A percentile compares a stretch with the other conserved stretches of the same genome.
phyloP scores from a whole-genome alignment of 1,139 yeast genomes.

The Kodamaea arcana region DNA sequence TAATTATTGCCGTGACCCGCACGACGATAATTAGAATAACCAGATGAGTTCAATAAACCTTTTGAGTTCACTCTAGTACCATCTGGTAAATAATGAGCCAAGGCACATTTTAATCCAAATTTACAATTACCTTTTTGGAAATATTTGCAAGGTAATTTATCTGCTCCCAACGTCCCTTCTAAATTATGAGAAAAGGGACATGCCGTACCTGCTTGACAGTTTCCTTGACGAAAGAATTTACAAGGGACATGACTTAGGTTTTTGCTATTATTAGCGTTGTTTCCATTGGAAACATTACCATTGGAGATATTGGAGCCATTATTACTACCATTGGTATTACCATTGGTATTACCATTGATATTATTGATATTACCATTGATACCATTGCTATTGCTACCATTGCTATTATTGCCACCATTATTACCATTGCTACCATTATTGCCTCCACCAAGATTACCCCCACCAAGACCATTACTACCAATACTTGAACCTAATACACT shows the following conservation, averaged over 20 bases:
- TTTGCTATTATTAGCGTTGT: constrained; percentile 17
- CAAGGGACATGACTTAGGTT: constrained; percentile 91
- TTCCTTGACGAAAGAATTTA: constrained; percentile 84
- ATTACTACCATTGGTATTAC: neutral
- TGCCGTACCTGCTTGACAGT: constrained; percentile 87
- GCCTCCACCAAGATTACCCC: neutral
- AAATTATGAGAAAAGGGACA: constrained; percentile 89
- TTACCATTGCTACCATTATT: neutral
- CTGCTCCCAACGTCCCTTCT: constrained; percentile 53
- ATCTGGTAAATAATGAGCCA: constrained; percentile 85
- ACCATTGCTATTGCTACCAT: constrained; percentile 17
- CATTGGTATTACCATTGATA: neutral
- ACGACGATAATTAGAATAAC: constrained; percentile 2
- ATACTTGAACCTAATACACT: too few relatives aligned
- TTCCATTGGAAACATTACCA: neutral
- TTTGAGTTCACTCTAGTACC: constrained; percentile 75
- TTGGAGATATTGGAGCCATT: neutral
- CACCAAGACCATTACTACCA: too few relatives aligned
- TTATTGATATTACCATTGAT: neutral
- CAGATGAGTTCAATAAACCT: constrained; percentile 8
- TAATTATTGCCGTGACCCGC: constrained; percentile 1
- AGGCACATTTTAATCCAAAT: constrained; percentile 88
- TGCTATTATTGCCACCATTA: neutral
- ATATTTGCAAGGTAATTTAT: constrained; percentile 82
- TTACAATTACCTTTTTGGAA: constrained; percentile 93